Percentiles rank a stretch among this genome's conserved stretches.
Evolutionary conservation across 441 rosid species (phyloP).

Genomic region (Omphalea diandra): DNA sequence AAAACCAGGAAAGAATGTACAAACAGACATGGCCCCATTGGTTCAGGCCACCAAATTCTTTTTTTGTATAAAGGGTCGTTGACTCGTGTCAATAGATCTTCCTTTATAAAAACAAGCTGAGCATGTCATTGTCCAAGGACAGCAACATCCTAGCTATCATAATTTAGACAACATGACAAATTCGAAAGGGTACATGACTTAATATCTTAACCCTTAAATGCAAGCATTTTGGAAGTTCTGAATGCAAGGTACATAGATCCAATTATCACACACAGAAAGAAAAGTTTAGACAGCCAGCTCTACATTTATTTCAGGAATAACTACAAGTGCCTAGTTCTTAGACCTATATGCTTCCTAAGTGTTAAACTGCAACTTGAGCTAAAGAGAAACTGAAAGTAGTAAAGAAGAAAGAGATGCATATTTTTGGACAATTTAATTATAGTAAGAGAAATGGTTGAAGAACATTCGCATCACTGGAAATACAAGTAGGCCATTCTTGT

Average conservation of each 20-base stretch:
- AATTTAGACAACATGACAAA: conserved; percentile 11
- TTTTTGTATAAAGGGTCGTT: background rate
- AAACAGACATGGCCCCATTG: conserved; percentile 10
- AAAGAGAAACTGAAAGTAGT: background rate
- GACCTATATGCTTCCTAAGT: background rate
- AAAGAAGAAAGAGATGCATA: conserved; percentile 2
- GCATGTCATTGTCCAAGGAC: background rate
- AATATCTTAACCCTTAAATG: background rate
- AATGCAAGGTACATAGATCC: background rate
- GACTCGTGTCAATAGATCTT: background rate
- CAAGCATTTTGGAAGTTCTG: background rate
- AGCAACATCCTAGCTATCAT: background rate
- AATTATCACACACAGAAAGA: background rate
- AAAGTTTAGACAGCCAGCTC: background rate
- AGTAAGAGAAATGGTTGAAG: background rate
- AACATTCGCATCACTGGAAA: conserved; percentile 12
- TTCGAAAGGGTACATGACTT: background rate
- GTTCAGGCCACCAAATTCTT: conserved; percentile 6
- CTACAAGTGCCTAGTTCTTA: background rate
- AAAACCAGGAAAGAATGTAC: background rate
- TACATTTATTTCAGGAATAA: background rate
- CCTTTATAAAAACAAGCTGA: background rate
- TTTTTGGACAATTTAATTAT: background rate
- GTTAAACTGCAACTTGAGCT: background rate
- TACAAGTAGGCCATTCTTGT: background rate